A percentile compares a stretch with the other conserved stretches of the same genome.
These are phyloP conservation scores for Alloteropsis semialata DNA, from an alignment of 176 grass and related monocot genomes.

Conservation along the genomic window DNA sequence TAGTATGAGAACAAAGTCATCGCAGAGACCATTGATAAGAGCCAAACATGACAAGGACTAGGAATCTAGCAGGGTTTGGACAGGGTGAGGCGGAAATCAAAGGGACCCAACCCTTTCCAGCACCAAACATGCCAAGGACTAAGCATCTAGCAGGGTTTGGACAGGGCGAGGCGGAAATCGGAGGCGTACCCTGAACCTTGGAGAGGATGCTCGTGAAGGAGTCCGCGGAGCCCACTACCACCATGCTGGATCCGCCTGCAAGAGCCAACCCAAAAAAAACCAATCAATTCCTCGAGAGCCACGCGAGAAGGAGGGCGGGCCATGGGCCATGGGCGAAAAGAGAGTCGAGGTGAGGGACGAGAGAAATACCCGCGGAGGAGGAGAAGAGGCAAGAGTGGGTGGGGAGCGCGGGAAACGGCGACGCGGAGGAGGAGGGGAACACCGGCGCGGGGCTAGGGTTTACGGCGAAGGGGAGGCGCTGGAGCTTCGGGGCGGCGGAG, in stretches of 20 bases:
- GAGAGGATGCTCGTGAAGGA: slow-evolving; percentile 31
- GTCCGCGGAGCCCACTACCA: slow-evolving; percentile 27
- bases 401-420: background rate
- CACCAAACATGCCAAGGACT: background rate
- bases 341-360: background rate
- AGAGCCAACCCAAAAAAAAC: background rate
- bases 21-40: background rate
- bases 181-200: slow-evolving; percentile 46
- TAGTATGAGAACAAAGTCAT: background rate
- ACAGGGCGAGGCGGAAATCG: background rate
- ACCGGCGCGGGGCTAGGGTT: slow-evolving; percentile 28
- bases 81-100: background rate
- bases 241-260: slow-evolving; percentile 35
- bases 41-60: background rate
- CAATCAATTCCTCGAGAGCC: background rate
- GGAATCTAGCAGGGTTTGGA: background rate
- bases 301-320: background rate
- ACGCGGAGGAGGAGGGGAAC: background rate
- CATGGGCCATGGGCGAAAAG: background rate
- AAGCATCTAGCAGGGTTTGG: background rate
- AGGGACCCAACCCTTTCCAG: background rate
- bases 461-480: background rate
- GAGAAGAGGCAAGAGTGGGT: slow-evolving; percentile 32
- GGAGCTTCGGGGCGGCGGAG: slow-evolving; percentile 22
- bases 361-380: slow-evolving; percentile 15